Evolutionary conservation across 148 eudicot species (phyloP), one percentile per base, ranked within the genome.

Genomic region (Silene conica): DNA sequence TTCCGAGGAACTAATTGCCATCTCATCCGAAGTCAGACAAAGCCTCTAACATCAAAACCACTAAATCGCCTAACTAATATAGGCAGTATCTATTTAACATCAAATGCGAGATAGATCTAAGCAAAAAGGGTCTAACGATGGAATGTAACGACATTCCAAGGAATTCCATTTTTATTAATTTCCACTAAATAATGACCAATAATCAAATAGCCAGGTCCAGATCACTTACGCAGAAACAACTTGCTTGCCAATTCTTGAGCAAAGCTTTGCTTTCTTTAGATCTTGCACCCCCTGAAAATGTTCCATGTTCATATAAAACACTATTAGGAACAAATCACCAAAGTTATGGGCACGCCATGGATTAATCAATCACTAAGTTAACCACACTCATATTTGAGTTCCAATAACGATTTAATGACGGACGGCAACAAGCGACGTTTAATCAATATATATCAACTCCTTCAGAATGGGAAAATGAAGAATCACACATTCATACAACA

Each of bases 171-270:
- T 26, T 26, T n/a, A 31, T 48, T 8, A 66, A 67, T 21, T 20
- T 20, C 38, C 22, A 58, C 2, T 21, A 50, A 9, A 64, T 19
- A 59, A 52, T 4, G 22, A 23, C 34, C 20, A 21, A 18, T 25
- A 50, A 69, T 50, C 8, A 64, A 28, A 16, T 18, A 64, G 31
- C 16, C 45, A 28, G 68, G 7, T 68, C 41, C 16, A 28, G 82
- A 74, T 45, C 57, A 85, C 98, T 88, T 86, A 92, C 97, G 93
- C 98, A 67, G 97, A 95, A 77, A 95, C 85, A 66, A 90, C 96
- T 86, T 95, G 90, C 85, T 95, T 95, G 77, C 98, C 97, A 16
- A 92, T 80, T 82, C 70, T 90, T 55, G 96, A 71, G 74, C 84
- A 90, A 61, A 92, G 78, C 87, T 95, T 95, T 31, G 80, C 76